phyloP scores from a whole-genome alignment of 768 basidiomycete genomes.

The Amanita brunnescens region DNA sequence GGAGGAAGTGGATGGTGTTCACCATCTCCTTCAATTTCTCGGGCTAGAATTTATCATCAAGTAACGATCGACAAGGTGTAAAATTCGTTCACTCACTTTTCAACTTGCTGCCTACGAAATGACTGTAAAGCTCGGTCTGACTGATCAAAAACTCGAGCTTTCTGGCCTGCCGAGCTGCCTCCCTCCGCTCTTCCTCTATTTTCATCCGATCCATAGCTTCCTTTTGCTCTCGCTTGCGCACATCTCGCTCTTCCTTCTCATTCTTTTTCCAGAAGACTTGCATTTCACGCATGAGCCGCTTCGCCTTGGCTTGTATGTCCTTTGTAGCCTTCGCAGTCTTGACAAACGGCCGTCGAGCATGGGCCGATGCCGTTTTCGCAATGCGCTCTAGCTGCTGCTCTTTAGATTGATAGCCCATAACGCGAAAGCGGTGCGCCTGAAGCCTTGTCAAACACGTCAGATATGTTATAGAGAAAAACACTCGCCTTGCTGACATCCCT shows the following conservation, averaged over 20 bases:
- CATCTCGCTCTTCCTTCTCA: slow-evolving; percentile 91
- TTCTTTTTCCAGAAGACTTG: slow-evolving; percentile 97
- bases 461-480: background rate
- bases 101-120: slow-evolving; percentile 96
- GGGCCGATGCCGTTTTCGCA: slow-evolving; percentile 63
- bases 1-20: slow-evolving; percentile 36
- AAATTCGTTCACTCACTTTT: slow-evolving; percentile 50
- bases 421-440: slow-evolving; percentile 77
- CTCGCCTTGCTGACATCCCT: slow-evolving; percentile 77
- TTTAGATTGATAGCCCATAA: slow-evolving; percentile 55
- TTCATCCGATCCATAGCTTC: slow-evolving; percentile 84
- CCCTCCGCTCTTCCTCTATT: slow-evolving; percentile 87
- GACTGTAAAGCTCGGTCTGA: slow-evolving; percentile 96
- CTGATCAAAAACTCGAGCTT: slow-evolving; percentile 98
- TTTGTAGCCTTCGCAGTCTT: slow-evolving; percentile 73
- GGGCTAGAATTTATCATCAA: slow-evolving; percentile 38
- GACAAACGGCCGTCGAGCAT: slow-evolving; percentile 68
- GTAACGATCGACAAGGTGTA: slow-evolving; percentile 4
- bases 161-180: slow-evolving; percentile 87
- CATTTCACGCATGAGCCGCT: slow-evolving; percentile 91
- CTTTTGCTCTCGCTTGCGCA: slow-evolving; percentile 89
- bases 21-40: slow-evolving; percentile 61
- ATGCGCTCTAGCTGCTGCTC: slow-evolving; percentile 69
- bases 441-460: slow-evolving; percentile 4
- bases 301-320: slow-evolving; percentile 77